phyloP scores from a whole-genome alignment of 2,329 filamentous ascomycete genomes.

The Cadophora sp. region DNA sequence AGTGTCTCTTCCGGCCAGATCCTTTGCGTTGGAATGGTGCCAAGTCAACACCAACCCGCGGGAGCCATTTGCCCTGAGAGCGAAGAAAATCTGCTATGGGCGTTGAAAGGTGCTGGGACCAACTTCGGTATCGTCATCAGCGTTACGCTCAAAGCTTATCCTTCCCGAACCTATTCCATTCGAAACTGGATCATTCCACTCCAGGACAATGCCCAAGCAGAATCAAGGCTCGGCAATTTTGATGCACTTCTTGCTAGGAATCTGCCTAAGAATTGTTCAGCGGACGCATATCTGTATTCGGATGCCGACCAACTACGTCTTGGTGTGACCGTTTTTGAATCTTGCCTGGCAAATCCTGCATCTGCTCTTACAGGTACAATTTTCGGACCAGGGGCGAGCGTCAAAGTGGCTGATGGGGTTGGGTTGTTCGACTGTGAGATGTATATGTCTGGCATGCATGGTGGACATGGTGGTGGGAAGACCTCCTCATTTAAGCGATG shows the following conservation, averaged over 20 bases:
- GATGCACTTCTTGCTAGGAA: neutral
- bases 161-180: conserved; percentile 31
- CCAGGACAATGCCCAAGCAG: neutral
- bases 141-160: conserved; percentile 33
- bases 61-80: conserved; percentile 31
- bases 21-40: conserved; percentile 54
- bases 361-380: neutral
- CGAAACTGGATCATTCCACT: conserved; percentile 36
- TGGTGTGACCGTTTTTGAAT: neutral
- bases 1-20: conserved; percentile 55
- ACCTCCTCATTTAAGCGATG: conserved; percentile 71
- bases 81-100: conserved; percentile 37
- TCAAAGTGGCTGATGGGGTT: conserved; percentile 53
- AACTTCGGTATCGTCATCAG: conserved; percentile 39
- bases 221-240: neutral
- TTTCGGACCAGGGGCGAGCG: neutral
- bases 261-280: neutral
- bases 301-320: conserved; percentile 37
- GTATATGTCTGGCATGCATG: conserved; percentile 66
- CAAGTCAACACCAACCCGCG: conserved; percentile 14
- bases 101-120: conserved; percentile 37
- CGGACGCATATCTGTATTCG: conserved; percentile 45
- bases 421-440: conserved; percentile 64
- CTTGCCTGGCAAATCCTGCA: neutral
- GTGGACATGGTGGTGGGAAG: conserved; percentile 61